Base-by-base conservation (phyloP, 257 asterid species). In the Solanum sejunctum region DNA sequence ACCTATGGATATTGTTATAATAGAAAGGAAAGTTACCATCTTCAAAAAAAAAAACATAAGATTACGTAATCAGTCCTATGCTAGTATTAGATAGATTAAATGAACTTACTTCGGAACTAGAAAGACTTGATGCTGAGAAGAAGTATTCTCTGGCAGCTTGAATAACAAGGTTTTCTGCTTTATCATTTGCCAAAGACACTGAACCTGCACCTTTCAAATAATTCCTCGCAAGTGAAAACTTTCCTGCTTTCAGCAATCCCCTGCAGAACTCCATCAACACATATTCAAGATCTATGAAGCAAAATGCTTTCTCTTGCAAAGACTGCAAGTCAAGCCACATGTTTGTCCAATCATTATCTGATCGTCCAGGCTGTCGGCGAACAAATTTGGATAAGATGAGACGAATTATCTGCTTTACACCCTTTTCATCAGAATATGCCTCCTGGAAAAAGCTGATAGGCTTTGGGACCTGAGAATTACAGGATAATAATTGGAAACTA, bases 131-230 rank as follows among this genome's bases (percentile, higher is more conserved):
- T 45, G 99, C 99, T 87, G 99, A 94, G 88, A 89, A 97, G 91
- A 97, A 97, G 87, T 97, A 97, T 87, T 97, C 99, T 88, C 99
- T 89, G 58, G 98, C 98, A 88, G 99, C 98, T 91, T 94, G 98
- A 90, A 97, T 93, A 86, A 97, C 98, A 86, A 97, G 97, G 92
- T 85, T 93, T 89, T 95, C 99, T 12, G 98, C 98, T 90, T 95
- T 97, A 83, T 97, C 98, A 54, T 95, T 86, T 84, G 96, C 93
- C 96, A 97, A 88, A 82, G 93, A 77, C 88, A 94, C 93, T 66
- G 98, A 90, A 88, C 92, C 93, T 84, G 95, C 89, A 81, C 99
- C 98, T 90, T 91, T 94, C 87, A 97, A 90, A 87, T 95, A 97
- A 88, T 94, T 97, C 90, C 99, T 95, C n/a, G 98, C 98, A 73